These are phyloP conservation scores for Sutorius australiensis DNA, from an alignment of 768 basidiomycete genomes.

Conservation along the genomic window DNA sequence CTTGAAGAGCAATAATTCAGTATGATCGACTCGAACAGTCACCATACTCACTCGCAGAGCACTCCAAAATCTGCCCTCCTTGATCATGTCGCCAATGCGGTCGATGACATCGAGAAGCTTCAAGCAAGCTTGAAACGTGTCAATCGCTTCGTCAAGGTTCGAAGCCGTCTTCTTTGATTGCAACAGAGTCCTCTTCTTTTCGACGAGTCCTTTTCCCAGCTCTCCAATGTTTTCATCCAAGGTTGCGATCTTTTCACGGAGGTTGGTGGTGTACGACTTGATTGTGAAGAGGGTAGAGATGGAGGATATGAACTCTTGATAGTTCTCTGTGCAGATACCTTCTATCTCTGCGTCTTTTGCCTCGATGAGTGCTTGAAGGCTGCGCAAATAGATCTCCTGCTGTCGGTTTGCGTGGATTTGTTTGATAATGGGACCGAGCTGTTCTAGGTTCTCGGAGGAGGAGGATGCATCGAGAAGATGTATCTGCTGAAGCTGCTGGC, in stretches of 20 bases:
- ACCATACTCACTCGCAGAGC: conserved; percentile 75
- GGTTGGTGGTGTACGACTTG: conserved; percentile 92
- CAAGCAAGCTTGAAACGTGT: conserved; percentile 89
- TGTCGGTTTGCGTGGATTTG: conserved; percentile 85
- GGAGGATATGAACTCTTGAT: conserved; percentile 96
- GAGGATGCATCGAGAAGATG: conserved; percentile 85
- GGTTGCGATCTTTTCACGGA: conserved; percentile 87
- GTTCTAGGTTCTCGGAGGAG: conserved; percentile 91
- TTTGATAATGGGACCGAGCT: conserved; percentile 92
- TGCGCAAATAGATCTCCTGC: conserved; percentile 86
- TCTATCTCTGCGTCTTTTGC: conserved; percentile 97
- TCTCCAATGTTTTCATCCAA: conserved; percentile 86
- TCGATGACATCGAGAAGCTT: conserved; percentile 90
- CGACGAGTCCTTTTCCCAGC: conserved; percentile 81
- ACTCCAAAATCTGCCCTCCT: conserved; percentile 93
- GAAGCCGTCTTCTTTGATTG: conserved; percentile 90
- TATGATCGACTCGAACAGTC: conserved; percentile 23
- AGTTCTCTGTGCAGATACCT: conserved; percentile 92
- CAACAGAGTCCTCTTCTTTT: conserved; percentile 88
- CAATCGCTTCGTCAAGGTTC: conserved; percentile 95
- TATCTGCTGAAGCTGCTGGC: conserved; percentile 88
- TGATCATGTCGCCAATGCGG: conserved; percentile 90
- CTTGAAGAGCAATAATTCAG: conserved; percentile 42
- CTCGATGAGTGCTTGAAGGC: conserved; percentile 82
- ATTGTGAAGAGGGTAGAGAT: conserved; percentile 96